Conservation (phyloP, 148 eudicot species). For the Persicaria maculosa region DNA sequence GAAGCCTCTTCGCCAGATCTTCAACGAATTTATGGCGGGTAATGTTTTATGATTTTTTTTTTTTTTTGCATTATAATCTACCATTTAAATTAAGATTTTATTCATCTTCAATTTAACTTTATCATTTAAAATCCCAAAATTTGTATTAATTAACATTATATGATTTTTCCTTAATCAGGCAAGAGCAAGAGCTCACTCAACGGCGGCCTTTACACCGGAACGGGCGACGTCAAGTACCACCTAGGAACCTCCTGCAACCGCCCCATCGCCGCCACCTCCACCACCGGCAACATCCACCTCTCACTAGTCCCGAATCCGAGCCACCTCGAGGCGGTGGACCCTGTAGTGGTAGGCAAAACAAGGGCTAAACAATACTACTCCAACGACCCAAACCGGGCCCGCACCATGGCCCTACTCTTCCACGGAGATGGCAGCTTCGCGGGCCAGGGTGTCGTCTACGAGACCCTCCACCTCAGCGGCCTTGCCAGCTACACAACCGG, state of each 20-base stretch:
- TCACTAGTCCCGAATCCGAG: slow-evolving; percentile 68
- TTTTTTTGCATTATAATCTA: too few relatives aligned
- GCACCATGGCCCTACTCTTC: slow-evolving; percentile 45
- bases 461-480: slow-evolving; percentile 66
- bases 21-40: slow-evolving; percentile 60
- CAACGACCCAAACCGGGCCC: slow-evolving; percentile 41
- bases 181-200: neutral
- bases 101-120: too few relatives aligned
- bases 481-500: slow-evolving; percentile 63
- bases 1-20: slow-evolving; percentile 55
- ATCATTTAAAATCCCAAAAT: too few relatives aligned
- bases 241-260: slow-evolving; percentile 67
- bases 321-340: slow-evolving; percentile 68
- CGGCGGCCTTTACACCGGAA: slow-evolving; percentile 53
- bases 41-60: slow-evolving; percentile 4
- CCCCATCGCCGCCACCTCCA: slow-evolving; percentile 30
- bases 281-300: slow-evolving; percentile 58
- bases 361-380: slow-evolving; percentile 64
- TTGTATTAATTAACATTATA: too few relatives aligned
- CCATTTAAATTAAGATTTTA: too few relatives aligned
- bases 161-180: neutral
- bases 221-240: slow-evolving; percentile 66
- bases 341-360: slow-evolving; percentile 63
- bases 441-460: slow-evolving; percentile 70
- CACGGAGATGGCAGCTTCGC: slow-evolving; percentile 78